Conservation (phyloP, 352 stramenopile species). For the Phytophthora capsici region DNA sequence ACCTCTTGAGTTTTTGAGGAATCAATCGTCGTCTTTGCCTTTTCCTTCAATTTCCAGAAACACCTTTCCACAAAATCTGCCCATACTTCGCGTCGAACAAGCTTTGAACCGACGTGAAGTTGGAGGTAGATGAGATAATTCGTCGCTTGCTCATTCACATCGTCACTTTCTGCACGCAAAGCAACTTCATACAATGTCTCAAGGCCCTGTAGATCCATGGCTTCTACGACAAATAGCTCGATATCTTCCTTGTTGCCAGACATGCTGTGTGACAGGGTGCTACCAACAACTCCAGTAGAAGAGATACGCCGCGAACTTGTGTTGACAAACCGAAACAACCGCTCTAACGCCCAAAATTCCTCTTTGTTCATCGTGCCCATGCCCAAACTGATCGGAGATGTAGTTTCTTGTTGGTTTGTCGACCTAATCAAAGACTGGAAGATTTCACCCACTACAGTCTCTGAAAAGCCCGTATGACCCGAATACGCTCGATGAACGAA, state of each 20-base stretch:
- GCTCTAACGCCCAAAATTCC: constrained; percentile 63
- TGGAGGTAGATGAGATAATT: constrained; percentile 81
- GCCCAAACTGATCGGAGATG: constrained; percentile 48
- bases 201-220: constrained; percentile 64
- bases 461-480: constrained; percentile 64
- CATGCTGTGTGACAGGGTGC: constrained; percentile 14
- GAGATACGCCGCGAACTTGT: constrained; percentile 52
- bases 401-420: constrained; percentile 7
- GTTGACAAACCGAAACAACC: constrained; percentile 72
- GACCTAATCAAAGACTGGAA: constrained; percentile 53
- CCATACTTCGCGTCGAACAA: constrained; percentile 75
- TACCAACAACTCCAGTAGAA: constrained; percentile 36
- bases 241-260: constrained; percentile 22
- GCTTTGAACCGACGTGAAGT: constrained; percentile 72
- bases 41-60: constrained; percentile 51
- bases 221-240: constrained; percentile 60
- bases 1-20: constrained; percentile 40
- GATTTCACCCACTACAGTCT: constrained; percentile 54
- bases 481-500: constrained; percentile 76
- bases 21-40: constrained; percentile 32
- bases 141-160: constrained; percentile 56
- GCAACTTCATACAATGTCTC: constrained; percentile 65
- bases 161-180: constrained; percentile 43
- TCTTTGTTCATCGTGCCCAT: constrained; percentile 59
- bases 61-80: constrained; percentile 63